Base-by-base conservation (phyloP, 495 filamentous ascomycete species). In the Penicillium bialowiezense region DNA sequence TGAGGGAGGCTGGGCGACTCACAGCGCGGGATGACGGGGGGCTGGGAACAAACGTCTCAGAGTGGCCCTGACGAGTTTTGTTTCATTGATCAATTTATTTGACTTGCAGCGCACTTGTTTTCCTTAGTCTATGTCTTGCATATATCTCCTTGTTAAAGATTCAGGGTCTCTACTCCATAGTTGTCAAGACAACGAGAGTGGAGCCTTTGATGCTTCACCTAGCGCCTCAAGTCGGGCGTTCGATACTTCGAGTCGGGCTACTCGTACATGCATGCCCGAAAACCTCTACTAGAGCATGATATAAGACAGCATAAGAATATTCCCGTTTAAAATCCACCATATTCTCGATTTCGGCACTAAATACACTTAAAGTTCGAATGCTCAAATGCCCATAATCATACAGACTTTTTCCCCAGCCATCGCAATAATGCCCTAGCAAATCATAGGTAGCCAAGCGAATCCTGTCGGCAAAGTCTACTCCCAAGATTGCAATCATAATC, bases 1-100 rank as follows among this genome's bases (percentile, higher is more conserved):
- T 41, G 54, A 51, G 40, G 58, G 58, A 55, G 60, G 60, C 60
- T 63, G 60, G 60, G 47, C 58, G 49, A 53, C 54, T 62, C 56
- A 62, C 37, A 35, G 33, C 21, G 26, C 34, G n/a, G 14, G 28
- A 32, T 36, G 29, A 23, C 10, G 48, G 59, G 52, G 59, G 59
- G 56, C 60, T 56, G 59, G 59, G 39, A 49, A 46, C 56, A 20
- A 14, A 18, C 18, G 45, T 32, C 45, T 19, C 17, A 48, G 15
- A 10, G 20, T 17, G 17, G 34, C 13, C 35, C 20, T 24, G 45
- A 32, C 35, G 1, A 3, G n/a, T 39, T 48, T 32, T 7, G n/a
- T 29, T 13, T 48, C 17, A 39, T 40, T 31, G 26, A 39, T 40
- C 28, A 29, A 17, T 33, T 12, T 48, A 23, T 18, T n/a, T 32